phyloP scores from a whole-genome alignment of 192 early-diverging fungal species.

The Backusella mclennaniae region DNA sequence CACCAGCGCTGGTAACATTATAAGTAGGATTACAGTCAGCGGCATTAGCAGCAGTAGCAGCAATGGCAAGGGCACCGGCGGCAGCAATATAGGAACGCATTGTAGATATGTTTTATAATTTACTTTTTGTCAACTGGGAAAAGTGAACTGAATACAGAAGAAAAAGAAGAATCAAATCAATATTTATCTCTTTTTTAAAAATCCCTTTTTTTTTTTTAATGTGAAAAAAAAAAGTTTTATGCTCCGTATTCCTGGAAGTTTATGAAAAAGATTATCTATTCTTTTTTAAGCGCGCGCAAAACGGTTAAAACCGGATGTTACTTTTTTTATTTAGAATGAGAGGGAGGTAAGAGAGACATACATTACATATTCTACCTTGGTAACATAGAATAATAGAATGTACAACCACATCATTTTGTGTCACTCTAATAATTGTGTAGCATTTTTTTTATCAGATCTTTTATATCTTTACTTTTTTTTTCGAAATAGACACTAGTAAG shows the following conservation, averaged over 20 bases:
- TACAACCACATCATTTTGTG: neutral
- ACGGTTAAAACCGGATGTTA: neutral
- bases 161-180: neutral
- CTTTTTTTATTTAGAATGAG: neutral
- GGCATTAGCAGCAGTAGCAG: conserved; percentile 20
- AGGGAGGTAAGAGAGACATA: too few species aligned
- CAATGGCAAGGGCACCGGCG: conserved; percentile 11
- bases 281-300: neutral
- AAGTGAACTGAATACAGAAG: neutral
- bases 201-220: neutral
- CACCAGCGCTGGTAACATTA: conserved; percentile 19
- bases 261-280: neutral
- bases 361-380: neutral
- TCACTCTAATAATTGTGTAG: neutral
- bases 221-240: neutral
- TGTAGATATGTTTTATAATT: neutral
- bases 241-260: neutral
- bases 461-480: neutral
- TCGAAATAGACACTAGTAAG: neutral
- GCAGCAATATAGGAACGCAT: conserved; percentile 37
- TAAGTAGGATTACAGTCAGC: conserved; percentile 24
- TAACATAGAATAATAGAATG: neutral
- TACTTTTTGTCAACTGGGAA: neutral
- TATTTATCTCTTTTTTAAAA: neutral
- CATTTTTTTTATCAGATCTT: conserved; percentile 3